Evolutionary conservation across 192 early-diverging fungal genomes (phyloP), one percentile per base, ranked within the genome.

Genomic region (Rhizophlyctis rosea): DNA sequence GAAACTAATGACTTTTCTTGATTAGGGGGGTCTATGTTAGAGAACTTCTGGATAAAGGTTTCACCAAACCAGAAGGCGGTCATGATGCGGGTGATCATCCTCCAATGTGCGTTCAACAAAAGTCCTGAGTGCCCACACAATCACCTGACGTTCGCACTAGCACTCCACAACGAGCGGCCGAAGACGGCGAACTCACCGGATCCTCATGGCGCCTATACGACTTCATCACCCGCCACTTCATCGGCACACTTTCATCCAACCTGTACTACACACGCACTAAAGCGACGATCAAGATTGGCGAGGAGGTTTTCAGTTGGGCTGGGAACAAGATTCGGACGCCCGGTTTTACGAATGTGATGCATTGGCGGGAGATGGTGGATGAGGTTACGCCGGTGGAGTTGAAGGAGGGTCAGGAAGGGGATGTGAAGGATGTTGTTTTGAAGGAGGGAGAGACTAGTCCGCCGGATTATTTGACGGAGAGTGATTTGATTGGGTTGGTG

Each of bases 91-190:
- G n/a, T n/a, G n/a, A n/a, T n/a, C n/a, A n/a, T n/a, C n/a, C n/a
- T n/a, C n/a, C n/a, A n/a, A n/a, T n/a, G n/a, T n/a, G n/a, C n/a
- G n/a, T n/a, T 54, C 1, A 54, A 23, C n/a, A 31, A 30, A n/a
- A 47, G 9, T n/a, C n/a, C 9, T 9, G 9, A 13, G 39, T 47
- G 9, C 39, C 9, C 39, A 47, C 39, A 47, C 39, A n/a, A 9
- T 47, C n/a, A 47, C 39, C 14, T 44, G 59, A 98, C 87, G 95
- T 94, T 24, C 96, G 95, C 9, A 98, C 97, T 65, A 94, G 97
- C 68, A 94, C 96, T 1, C 87, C 86, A 0, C 78, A 72, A 24
- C 73, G 70, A 21, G 80, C 79, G 4, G 24, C 65, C n/a, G n/a
- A n/a, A n/a, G n/a, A n/a, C n/a, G n/a, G n/a, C 16, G 78, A 72